Conservation (phyloP, 371 early-diverging fungal genomes). For the Mortierella sp. region DNA sequence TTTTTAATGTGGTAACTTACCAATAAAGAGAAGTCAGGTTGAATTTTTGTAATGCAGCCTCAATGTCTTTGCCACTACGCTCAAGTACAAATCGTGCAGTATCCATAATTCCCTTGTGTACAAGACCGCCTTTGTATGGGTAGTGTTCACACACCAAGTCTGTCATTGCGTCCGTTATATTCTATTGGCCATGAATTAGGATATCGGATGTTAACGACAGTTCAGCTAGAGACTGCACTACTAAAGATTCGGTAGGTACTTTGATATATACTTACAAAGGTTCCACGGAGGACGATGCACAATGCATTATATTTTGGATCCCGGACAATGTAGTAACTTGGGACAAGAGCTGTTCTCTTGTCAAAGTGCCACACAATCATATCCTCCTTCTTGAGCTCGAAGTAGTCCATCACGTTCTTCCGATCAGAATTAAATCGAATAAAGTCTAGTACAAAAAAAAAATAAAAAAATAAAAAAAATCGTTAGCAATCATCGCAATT, state of each 20-base stretch:
- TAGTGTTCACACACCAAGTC: constrained; percentile 90
- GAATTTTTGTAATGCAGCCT: constrained; percentile 42
- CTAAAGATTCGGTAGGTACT: not conserved
- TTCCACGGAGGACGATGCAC: constrained; percentile 86
- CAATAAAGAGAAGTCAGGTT: constrained; percentile 48
- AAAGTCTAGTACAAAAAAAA: constrained; percentile 71
- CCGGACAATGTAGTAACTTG: constrained; percentile 81
- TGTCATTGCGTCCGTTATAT: constrained; percentile 84
- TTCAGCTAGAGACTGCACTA: not conserved
- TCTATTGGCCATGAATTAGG: constrained; percentile 69
- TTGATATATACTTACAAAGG: constrained; percentile 68
- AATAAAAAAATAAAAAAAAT: not conserved
- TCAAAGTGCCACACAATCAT: constrained; percentile 83
- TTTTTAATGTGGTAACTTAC: constrained; percentile 15
- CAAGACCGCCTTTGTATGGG: constrained; percentile 88
- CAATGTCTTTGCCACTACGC: constrained; percentile 59
- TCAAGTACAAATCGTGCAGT: constrained; percentile 76
- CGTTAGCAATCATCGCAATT: not conserved
- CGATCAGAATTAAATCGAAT: constrained; percentile 79
- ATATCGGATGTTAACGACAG: not conserved
- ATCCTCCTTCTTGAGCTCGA: constrained; percentile 77
- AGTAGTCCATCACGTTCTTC: constrained; percentile 75
- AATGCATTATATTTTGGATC: constrained; percentile 79
- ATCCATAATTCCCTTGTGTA: constrained; percentile 86
- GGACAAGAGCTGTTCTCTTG: constrained; percentile 76